These are phyloP conservation scores for Limtongozyma cylindracea DNA, from an alignment of 805 yeast species.

Conservation along the genomic window DNA sequence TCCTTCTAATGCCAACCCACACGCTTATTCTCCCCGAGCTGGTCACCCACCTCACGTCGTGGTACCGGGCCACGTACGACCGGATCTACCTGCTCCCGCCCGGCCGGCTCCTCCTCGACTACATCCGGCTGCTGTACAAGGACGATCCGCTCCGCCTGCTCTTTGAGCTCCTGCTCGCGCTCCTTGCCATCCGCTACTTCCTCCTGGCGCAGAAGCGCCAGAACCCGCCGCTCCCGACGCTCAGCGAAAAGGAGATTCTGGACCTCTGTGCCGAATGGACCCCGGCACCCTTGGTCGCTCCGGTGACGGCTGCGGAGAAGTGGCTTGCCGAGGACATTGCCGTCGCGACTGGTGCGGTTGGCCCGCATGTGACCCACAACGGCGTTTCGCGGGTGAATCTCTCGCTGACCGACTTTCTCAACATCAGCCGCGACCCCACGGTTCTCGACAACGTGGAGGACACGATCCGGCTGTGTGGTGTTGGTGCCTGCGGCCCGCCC, in stretches of 20 bases:
- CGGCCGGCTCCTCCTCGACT: constrained; percentile 32
- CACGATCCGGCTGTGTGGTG: constrained; percentile 52
- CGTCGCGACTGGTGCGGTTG: constrained; percentile 26
- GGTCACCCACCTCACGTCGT: too few relatives aligned
- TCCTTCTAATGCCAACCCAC: too few relatives aligned
- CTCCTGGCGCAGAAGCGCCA: constrained; percentile 50
- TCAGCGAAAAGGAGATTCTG: constrained; percentile 42
- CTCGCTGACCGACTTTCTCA: constrained; percentile 47
- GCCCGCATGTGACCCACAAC: constrained; percentile 6
- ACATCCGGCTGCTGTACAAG: constrained; percentile 68
- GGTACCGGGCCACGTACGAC: too few relatives aligned
- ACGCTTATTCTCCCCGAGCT: too few relatives aligned
- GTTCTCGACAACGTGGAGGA: constrained; percentile 27
- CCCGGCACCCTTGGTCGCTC: constrained; percentile 60
- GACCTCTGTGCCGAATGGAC: constrained; percentile 78
- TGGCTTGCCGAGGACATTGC: constrained; percentile 37
- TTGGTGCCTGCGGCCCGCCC: constrained; percentile 97
- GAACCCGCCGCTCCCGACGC: constrained; percentile 41
- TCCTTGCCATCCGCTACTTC: constrained; percentile 72
- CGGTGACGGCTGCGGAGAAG: constrained; percentile 19
- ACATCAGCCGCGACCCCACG: constrained; percentile 21
- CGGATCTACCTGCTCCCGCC: constrained; percentile 20
- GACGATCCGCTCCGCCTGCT: constrained; percentile 83
- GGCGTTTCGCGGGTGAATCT: constrained; percentile 26
- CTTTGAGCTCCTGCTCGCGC: constrained; percentile 47